Percentiles rank a stretch among this genome's conserved stretches.
These are phyloP conservation scores for Magnusiomyces fungicola DNA, from an alignment of 1,139 yeast species.

Conservation along the genomic window DNA sequence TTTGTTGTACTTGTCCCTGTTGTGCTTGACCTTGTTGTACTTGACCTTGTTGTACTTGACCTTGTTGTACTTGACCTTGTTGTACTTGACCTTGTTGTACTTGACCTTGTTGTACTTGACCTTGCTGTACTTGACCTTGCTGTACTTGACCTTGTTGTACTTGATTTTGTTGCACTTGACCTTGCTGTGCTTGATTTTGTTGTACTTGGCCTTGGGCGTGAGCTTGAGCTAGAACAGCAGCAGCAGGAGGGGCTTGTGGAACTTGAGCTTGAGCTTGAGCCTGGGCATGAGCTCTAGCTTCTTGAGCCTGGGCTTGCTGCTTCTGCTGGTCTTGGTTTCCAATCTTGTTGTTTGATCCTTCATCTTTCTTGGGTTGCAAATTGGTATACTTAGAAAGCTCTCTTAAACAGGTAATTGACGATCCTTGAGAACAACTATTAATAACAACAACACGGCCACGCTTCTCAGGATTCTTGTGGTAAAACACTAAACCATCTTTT, in stretches of 20 bases:
- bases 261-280: constrained; percentile 1
- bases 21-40: too few species aligned
- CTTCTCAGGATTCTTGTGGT: not conserved
- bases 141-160: too few species aligned
- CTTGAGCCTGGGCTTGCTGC: constrained; percentile 6
- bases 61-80: too few species aligned
- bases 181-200: constrained; percentile 1
- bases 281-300: constrained; percentile 3
- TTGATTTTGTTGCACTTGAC: too few species aligned
- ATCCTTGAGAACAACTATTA: constrained; percentile 1
- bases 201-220: constrained; percentile 6
- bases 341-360: not conserved
- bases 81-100: too few species aligned
- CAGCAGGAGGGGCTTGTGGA: not conserved
- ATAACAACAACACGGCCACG: constrained; percentile 3
- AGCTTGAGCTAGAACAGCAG: constrained; percentile 2
- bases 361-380: not conserved
- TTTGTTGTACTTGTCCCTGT: too few species aligned
- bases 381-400: constrained; percentile 4
- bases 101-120: too few species aligned
- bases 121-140: too few species aligned
- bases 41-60: too few species aligned
- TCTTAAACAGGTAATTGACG: constrained; percentile 3
- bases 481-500: constrained; percentile 4
- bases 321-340: constrained; percentile 1